Conservation (phyloP, 257 asterid species). For the Plectranthus barbatus region DNA sequence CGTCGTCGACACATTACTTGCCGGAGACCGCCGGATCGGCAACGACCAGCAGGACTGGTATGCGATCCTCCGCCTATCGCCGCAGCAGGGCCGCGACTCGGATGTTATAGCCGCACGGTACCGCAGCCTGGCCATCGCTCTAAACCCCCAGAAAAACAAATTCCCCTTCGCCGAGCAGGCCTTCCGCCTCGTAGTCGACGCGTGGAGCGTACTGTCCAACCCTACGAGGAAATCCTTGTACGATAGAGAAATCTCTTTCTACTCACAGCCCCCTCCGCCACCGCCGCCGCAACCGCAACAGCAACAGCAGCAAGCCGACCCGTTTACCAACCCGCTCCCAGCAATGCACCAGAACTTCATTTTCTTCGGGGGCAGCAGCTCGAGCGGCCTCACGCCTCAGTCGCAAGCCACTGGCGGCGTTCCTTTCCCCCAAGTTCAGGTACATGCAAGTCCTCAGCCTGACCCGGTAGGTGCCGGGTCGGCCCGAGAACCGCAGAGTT, state of each 20-base stretch:
- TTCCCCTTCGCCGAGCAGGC: slow-evolving; percentile 79
- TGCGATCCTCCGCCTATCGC: slow-evolving; percentile 62
- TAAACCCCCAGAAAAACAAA: slow-evolving; percentile 67
- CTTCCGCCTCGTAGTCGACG: slow-evolving; percentile 61
- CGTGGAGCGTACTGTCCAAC: slow-evolving; percentile 75
- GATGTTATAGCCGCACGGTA: slow-evolving; percentile 62
- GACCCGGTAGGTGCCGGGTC: slow-evolving; percentile 28
- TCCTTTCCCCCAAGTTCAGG: slow-evolving; percentile 31
- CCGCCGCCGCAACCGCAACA: too few relatives aligned
- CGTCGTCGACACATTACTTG: slow-evolving; percentile 74
- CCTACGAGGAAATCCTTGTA: slow-evolving; percentile 52
- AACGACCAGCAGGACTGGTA: slow-evolving; percentile 64
- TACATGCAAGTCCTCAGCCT: slow-evolving; percentile 21
- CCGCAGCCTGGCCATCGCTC: slow-evolving; percentile 44
- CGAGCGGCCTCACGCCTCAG: slow-evolving; percentile 26
- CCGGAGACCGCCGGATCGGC: slow-evolving; percentile 74
- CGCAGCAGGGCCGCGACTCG: slow-evolving; percentile 50
- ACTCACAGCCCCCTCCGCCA: slow-evolving; percentile 17
- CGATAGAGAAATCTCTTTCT: slow-evolving; percentile 57
- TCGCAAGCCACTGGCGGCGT: slow-evolving; percentile 16
- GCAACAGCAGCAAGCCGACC: slow-evolving; percentile 32
- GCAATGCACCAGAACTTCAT: slow-evolving; percentile 44
- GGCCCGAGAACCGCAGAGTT: slow-evolving; percentile 29
- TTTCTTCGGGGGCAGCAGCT: slow-evolving; percentile 34
- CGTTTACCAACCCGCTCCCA: slow-evolving; percentile 26